phyloP scores from a whole-genome alignment of 139 green algal genomes.

The Raphidocelis subcapitata region DNA sequence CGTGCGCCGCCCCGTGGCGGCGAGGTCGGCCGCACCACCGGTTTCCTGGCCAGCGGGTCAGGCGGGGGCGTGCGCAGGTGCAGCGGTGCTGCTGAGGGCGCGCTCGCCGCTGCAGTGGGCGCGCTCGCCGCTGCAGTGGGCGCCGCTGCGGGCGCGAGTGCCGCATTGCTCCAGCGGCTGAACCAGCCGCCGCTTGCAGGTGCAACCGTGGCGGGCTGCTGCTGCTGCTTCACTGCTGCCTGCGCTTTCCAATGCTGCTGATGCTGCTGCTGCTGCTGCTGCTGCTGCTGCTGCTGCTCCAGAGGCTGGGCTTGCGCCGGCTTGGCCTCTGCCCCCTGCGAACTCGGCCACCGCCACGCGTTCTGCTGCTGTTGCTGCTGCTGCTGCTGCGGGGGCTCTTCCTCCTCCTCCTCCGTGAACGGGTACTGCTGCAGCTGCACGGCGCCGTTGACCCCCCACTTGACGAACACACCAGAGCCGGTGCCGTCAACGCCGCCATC shows the following conservation, averaged over 20 bases:
- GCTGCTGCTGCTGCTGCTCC: not conserved
- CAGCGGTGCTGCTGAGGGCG: too few species aligned
- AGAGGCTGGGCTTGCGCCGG: not conserved
- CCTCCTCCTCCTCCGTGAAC: not conserved
- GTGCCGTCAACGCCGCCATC: too few species aligned
- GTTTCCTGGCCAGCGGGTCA: not conserved
- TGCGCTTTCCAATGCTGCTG: too few species aligned
- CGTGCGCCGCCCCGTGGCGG: not conserved
- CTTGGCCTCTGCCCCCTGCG: not conserved
- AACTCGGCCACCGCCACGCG: not conserved
- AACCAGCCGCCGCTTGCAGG: too few species aligned
- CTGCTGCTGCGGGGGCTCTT: not conserved
- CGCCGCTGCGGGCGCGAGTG: too few species aligned
- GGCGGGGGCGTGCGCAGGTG: not conserved
- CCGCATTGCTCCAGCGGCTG: too few species aligned
- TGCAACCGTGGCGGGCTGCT: too few species aligned
- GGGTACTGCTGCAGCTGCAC: not conserved
- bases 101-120: too few species aligned
- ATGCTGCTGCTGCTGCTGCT: not conserved
- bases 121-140: not conserved
- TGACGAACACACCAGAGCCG: not conserved
- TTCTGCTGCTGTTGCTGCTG: conserved; percentile 6
- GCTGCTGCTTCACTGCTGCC: too few species aligned
- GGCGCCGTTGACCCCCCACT: not conserved
- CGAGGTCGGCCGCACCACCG: not conserved